phyloP scores from a whole-genome alignment of 192 early-diverging fungal genomes.

The Entrophospora sp. region DNA sequence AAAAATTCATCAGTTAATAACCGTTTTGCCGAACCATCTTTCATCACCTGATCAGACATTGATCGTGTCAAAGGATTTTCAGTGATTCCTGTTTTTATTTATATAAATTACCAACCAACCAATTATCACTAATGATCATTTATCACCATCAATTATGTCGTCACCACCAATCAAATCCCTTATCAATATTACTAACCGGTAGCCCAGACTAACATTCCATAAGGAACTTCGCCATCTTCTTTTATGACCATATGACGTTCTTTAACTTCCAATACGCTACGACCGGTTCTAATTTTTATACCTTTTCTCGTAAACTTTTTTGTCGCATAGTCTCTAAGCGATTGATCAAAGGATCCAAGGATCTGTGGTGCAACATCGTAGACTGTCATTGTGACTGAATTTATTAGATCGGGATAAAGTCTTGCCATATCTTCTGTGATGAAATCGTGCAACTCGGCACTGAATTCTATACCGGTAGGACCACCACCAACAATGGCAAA shows the following conservation, averaged over 20 bases:
- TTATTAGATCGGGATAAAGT: constrained; percentile 62
- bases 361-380: constrained; percentile 77
- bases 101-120: not conserved
- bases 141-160: too few relatives aligned
- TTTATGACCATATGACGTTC: constrained; percentile 43
- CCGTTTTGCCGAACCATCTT: constrained; percentile 28
- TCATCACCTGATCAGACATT: constrained; percentile 33
- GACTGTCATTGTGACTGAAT: constrained; percentile 52
- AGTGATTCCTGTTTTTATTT: constrained; percentile 68
- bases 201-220: constrained; percentile 79
- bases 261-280: constrained; percentile 49
- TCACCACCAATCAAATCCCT: not conserved
- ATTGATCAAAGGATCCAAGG: constrained; percentile 65
- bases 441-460: constrained; percentile 70
- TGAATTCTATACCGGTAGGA: constrained; percentile 53
- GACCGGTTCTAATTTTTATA: constrained; percentile 63
- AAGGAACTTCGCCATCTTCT: constrained; percentile 31
- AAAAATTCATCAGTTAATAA: constrained; percentile 66
- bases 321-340: constrained; percentile 65
- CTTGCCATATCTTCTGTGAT: constrained; percentile 70
- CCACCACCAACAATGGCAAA: constrained; percentile 78
- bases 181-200: constrained; percentile 51
- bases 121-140: not conserved
- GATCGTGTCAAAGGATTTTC: constrained; percentile 44
- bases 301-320: constrained; percentile 67